These are phyloP conservation scores for Brassica incana DNA, from an alignment of 345 rosid genomes.

Conservation along the genomic window DNA sequence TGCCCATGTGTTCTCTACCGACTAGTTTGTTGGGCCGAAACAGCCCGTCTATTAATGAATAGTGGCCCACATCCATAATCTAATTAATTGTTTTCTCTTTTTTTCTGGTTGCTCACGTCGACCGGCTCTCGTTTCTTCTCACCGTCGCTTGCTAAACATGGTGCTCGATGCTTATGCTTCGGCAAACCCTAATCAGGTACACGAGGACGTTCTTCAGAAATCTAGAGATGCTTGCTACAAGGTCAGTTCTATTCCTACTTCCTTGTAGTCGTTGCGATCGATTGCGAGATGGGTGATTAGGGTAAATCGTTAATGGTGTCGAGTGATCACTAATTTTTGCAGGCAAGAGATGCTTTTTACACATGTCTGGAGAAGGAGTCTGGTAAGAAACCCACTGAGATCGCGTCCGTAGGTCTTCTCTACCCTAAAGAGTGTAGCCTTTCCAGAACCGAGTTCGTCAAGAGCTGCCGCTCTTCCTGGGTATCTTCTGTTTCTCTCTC, in stretches of 20 bases:
- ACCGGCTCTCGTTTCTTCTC: not conserved
- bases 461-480: constrained; percentile 76
- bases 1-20: not conserved
- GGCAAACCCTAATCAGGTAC: constrained; percentile 54
- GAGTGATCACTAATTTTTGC: not conserved
- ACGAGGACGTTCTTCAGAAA: constrained; percentile 63
- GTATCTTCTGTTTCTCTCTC: constrained; percentile 33
- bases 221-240: constrained; percentile 82
- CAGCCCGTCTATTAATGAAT: not conserved
- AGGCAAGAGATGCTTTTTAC: constrained; percentile 86
- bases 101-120: not conserved
- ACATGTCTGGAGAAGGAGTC: constrained; percentile 70
- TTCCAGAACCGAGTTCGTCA: constrained; percentile 53
- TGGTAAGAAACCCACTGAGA: constrained; percentile 66
- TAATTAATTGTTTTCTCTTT: not conserved
- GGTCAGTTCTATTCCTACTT: constrained; percentile 27
- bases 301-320: not conserved
- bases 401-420: constrained; percentile 73
- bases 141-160: constrained; percentile 32
- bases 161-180: constrained; percentile 48
- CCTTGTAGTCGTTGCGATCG: not conserved
- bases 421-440: constrained; percentile 67
- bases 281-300: constrained; percentile 13
- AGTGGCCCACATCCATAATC: not conserved
- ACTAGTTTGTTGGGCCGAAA: constrained; percentile 8